Evolutionary conservation across 805 yeast species (phyloP).

Genomic region (Candida koratica): DNA sequence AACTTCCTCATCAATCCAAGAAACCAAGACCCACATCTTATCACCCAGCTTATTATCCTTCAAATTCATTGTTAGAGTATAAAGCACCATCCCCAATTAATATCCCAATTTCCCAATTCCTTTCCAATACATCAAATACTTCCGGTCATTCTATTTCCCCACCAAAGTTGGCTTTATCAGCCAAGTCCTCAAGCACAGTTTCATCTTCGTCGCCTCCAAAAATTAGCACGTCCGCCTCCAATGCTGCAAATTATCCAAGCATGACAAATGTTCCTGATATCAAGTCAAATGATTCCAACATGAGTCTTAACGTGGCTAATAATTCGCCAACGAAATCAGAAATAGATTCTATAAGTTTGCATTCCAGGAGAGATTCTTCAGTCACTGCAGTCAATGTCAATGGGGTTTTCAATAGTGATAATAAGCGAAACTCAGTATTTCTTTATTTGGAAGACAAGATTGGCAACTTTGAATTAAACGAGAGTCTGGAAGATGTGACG

Average conservation of each 20-base stretch:
- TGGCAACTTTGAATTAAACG: constrained; percentile 37
- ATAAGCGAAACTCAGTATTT: constrained; percentile 37
- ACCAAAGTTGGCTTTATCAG: constrained; percentile 9
- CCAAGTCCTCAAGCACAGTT: constrained; percentile 8
- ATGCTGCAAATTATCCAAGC: constrained; percentile 10
- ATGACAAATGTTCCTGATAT: constrained; percentile 9
- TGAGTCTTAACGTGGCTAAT: constrained; percentile 2
- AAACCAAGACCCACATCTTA: constrained; percentile 83
- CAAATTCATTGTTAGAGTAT: constrained; percentile 28
- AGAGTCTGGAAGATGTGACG: constrained; percentile 14
- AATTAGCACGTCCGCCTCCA: constrained; percentile 9
- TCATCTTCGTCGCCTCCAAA: constrained; percentile 9
- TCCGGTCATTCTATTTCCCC: constrained; percentile 8
- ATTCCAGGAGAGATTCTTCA: constrained; percentile 34
- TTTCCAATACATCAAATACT: constrained; percentile 9
- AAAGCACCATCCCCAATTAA: constrained; percentile 33
- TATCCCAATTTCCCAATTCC: constrained; percentile 19
- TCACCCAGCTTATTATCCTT: constrained; percentile 59
- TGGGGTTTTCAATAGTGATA: constrained; percentile 32
- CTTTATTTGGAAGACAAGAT: constrained; percentile 44
- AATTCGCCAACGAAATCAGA: constrained; percentile 9
- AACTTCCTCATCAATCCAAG: constrained; percentile 44
- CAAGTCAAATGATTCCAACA: constrained; percentile 6
- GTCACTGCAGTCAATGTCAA: constrained; percentile 43
- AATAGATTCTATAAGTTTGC: constrained; percentile 10